Evolutionary conservation across 2,329 filamentous ascomycete species (phyloP).

Genomic region (Beauveria caledonica): DNA sequence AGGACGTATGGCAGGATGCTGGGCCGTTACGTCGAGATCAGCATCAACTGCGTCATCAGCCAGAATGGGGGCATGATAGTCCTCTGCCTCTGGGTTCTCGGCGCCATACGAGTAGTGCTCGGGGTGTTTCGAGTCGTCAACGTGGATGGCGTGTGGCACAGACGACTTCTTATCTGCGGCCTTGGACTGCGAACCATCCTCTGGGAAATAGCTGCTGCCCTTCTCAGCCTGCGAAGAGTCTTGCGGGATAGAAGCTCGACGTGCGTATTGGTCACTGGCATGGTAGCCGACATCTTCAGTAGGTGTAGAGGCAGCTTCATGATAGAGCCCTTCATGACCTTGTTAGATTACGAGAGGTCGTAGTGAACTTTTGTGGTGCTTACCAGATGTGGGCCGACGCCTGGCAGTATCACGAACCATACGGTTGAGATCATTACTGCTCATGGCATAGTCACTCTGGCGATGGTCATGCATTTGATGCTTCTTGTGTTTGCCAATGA

Average conservation of each 20-base stretch:
- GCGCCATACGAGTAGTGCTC: constrained; percentile 31
- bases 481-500: constrained; percentile 64
- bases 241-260: constrained; percentile 63
- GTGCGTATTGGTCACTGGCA: constrained; percentile 75
- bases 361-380: not conserved
- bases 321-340: constrained; percentile 50
- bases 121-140: constrained; percentile 50
- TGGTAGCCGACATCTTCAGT: constrained; percentile 87
- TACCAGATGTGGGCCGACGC: constrained; percentile 26
- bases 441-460: constrained; percentile 70
- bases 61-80: constrained; percentile 70
- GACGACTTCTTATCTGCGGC: constrained; percentile 23
- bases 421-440: constrained; percentile 82
- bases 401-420: constrained; percentile 67
- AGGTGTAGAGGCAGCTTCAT: constrained; percentile 62
- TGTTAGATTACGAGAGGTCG: constrained; percentile 11
- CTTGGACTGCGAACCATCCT: not conserved
- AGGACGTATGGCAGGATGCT: constrained; percentile 77
- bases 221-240: constrained; percentile 28
- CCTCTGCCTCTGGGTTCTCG: constrained; percentile 44
- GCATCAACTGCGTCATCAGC: constrained; percentile 82
- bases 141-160: constrained; percentile 59
- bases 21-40: constrained; percentile 56
- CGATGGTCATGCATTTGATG: constrained; percentile 45
- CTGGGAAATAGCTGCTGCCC: constrained; percentile 1